Conservation (phyloP, 371 early-diverging fungal genomes). For the Mortierella sp. region DNA sequence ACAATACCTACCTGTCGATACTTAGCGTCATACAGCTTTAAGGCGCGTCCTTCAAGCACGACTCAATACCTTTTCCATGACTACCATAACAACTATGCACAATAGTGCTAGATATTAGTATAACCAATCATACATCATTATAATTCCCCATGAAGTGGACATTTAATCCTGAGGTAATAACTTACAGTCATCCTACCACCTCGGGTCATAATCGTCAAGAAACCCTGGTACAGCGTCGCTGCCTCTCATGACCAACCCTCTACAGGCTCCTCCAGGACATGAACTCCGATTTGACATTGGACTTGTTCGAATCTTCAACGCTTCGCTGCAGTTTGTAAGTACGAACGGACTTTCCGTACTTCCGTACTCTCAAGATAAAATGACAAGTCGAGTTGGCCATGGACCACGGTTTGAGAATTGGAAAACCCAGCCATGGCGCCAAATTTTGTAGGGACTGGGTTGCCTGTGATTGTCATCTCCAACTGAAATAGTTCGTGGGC, state of each 20-base stretch:
- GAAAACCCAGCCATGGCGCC: conserved; percentile 51
- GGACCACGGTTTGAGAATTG: conserved; percentile 22
- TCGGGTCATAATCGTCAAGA: conserved; percentile 47
- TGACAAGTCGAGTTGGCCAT: conserved; percentile 26
- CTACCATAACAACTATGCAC: background rate
- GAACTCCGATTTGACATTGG: conserved; percentile 26
- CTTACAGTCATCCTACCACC: conserved; percentile 42
- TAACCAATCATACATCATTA: background rate
- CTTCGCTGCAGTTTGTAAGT: conserved; percentile 34
- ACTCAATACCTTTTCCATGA: conserved; percentile 53
- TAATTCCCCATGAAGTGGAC: too few relatives aligned
- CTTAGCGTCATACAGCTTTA: conserved; percentile 51
- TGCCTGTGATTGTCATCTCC: conserved; percentile 30
- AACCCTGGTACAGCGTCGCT: conserved; percentile 32
- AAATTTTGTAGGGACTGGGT: conserved; percentile 39
- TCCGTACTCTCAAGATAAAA: conserved; percentile 27
- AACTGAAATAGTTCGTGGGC: conserved; percentile 39
- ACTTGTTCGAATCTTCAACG: conserved; percentile 10
- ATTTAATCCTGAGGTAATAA: background rate
- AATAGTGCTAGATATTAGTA: background rate
- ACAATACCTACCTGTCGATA: conserved; percentile 28
- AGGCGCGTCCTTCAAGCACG: conserved; percentile 33
- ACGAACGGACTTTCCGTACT: conserved; percentile 23
- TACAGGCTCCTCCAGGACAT: conserved; percentile 41
- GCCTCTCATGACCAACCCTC: conserved; percentile 50